Evolutionary conservation across 2,329 filamentous ascomycete species (phyloP).

Genomic region (Calonectria hongkongensis): DNA sequence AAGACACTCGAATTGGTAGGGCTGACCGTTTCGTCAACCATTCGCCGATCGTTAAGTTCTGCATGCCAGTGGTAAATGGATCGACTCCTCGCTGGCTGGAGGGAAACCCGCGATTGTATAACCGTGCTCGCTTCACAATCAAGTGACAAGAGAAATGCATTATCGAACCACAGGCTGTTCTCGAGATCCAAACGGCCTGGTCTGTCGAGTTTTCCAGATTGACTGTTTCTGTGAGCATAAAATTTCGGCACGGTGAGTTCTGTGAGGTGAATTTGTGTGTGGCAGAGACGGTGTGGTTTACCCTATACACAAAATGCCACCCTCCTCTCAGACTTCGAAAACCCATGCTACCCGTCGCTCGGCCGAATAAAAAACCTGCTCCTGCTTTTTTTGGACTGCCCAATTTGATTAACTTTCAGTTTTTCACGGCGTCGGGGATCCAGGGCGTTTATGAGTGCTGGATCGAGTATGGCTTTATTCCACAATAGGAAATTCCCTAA

Average conservation of each 20-base stretch:
- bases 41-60: no score
- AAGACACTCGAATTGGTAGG: not conserved
- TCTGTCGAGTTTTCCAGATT: no score
- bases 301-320: not conserved
- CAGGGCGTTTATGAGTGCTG: not conserved
- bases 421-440: not conserved
- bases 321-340: not conserved
- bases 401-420: not conserved
- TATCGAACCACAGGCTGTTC: no score
- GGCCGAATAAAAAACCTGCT: not conserved
- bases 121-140: no score
- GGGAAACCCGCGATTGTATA: no score
- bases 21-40: not conserved
- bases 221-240: not conserved
- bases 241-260: no score
- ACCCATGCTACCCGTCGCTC: not conserved
- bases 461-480: not conserved
- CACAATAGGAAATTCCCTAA: constrained; percentile 1
- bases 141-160: no score
- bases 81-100: no score
- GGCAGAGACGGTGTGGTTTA: not conserved
- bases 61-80: no score
- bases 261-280: not conserved
- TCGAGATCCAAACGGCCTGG: no score
- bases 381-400: no score